phyloP scores from a whole-genome alignment of 768 basidiomycete species.

The Kockovaella imperatae region DNA sequence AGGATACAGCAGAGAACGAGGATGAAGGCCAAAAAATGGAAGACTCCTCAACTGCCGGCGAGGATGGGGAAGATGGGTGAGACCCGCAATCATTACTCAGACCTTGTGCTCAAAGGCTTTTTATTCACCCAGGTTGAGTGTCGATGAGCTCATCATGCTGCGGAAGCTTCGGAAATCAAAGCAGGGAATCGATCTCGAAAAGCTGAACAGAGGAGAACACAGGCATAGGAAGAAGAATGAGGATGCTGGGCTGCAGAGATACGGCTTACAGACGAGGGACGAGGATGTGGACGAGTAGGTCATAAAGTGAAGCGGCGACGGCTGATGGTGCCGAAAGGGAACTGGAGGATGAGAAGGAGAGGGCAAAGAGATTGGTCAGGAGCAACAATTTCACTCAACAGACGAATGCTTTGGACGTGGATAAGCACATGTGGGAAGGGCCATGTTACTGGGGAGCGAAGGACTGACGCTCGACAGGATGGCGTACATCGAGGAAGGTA shows the following conservation, averaged over 20 bases:
- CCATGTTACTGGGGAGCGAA: not conserved
- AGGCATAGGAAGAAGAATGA: conserved; percentile 49
- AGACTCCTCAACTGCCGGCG: conserved; percentile 2
- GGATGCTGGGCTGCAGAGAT: conserved; percentile 4
- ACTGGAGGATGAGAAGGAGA: conserved; percentile 58
- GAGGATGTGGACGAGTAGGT: conserved; percentile 16
- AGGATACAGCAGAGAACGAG: conserved; percentile 11
- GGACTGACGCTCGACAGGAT: conserved; percentile 56
- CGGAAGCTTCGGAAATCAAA: conserved; percentile 64
- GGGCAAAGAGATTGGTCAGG: conserved; percentile 65
- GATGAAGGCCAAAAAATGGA: not conserved
- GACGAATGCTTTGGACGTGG: conserved; percentile 89
- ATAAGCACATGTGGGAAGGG: conserved; percentile 87
- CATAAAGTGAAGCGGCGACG: not conserved
- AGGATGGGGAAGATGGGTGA: conserved; percentile 2
- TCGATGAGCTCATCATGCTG: conserved; percentile 77
- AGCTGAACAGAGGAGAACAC: conserved; percentile 71
- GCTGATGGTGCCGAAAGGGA: conserved; percentile 9
- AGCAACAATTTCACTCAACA: conserved; percentile 94
- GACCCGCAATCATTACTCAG: not conserved
- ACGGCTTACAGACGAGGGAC: conserved; percentile 16
- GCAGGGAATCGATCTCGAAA: conserved; percentile 72
- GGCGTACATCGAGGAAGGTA: conserved; percentile 93
- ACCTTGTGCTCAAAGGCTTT: not conserved
- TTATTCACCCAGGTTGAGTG: conserved; percentile 29